Conservation (phyloP, 1,139 yeast species). For the Magnusiomyces fungicola region DNA sequence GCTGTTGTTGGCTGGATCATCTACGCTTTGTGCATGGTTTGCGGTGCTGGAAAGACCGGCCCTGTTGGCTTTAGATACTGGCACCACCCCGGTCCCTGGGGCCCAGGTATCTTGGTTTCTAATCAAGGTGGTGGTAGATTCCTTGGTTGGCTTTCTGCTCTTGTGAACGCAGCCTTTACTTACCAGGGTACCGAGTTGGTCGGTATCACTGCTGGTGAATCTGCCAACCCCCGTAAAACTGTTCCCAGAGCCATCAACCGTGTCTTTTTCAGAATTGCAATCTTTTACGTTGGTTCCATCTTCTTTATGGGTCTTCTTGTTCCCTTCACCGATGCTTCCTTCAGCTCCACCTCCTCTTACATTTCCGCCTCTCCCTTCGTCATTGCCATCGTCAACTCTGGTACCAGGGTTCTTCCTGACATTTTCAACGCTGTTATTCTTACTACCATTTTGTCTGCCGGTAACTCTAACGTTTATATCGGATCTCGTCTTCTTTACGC, state of each 20-base stretch:
- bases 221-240: constrained; percentile 64
- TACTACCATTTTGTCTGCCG: constrained; percentile 46
- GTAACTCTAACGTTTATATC: constrained; percentile 46
- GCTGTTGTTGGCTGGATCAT: constrained; percentile 57
- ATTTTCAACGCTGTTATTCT: constrained; percentile 44
- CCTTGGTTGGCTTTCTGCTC: constrained; percentile 51
- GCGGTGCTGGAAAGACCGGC: constrained; percentile 64
- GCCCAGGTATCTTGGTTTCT: constrained; percentile 44
- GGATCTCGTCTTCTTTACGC: constrained; percentile 44
- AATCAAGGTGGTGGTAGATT: constrained; percentile 45
- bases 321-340: constrained; percentile 60
- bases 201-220: constrained; percentile 71
- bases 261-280: constrained; percentile 66
- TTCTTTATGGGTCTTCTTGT: constrained; percentile 58
- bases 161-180: constrained; percentile 66
- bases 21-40: constrained; percentile 60
- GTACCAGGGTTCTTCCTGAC: constrained; percentile 12
- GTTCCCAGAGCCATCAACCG: constrained; percentile 72
- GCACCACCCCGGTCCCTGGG: constrained; percentile 55
- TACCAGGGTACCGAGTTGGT: constrained; percentile 72
- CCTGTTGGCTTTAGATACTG: constrained; percentile 73
- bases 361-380: constrained; percentile 66
- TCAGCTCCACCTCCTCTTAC: constrained; percentile 58
- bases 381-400: constrained; percentile 31
- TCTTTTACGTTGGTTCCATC: constrained; percentile 61